Evolutionary conservation across 1,139 yeast species (phyloP).

Genomic region (Yamadazyma jaroonii): DNA sequence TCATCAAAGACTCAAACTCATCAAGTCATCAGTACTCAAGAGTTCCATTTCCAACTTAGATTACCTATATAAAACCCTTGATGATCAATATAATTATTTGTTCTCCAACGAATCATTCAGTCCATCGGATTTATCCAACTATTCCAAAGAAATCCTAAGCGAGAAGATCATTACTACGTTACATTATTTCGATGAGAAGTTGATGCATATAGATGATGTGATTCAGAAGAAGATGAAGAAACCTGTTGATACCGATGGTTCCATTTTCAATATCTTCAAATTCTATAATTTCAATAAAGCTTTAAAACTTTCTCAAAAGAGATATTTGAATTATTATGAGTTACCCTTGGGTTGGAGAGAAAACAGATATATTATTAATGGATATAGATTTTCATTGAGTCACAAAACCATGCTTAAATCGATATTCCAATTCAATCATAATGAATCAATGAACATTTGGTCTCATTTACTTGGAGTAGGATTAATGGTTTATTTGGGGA

Average conservation of each 20-base stretch:
- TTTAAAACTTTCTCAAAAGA: slow-evolving; percentile 48
- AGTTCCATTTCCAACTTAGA: slow-evolving; percentile 46
- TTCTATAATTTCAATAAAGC: slow-evolving; percentile 64
- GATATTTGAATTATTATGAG: slow-evolving; percentile 78
- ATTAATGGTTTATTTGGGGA: slow-evolving; percentile 53
- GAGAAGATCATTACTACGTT: slow-evolving; percentile 51
- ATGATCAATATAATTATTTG: slow-evolving; percentile 53
- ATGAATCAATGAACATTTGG: slow-evolving; percentile 94
- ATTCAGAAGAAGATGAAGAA: slow-evolving; percentile 36
- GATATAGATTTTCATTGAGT: slow-evolving; percentile 77
- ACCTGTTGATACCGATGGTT: slow-evolving; percentile 26
- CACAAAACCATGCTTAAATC: slow-evolving; percentile 59
- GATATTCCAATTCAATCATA: slow-evolving; percentile 62
- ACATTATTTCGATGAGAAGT: slow-evolving; percentile 55
- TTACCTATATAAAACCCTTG: slow-evolving; percentile 47
- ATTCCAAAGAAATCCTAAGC: slow-evolving; percentile 33
- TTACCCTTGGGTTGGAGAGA: slow-evolving; percentile 93
- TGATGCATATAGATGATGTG: slow-evolving; percentile 48
- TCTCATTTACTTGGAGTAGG: slow-evolving; percentile 75
- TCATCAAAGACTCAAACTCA: slow-evolving; percentile 41
- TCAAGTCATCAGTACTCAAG: slow-evolving; percentile 42
- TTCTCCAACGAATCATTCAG: slow-evolving; percentile 21
- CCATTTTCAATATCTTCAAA: slow-evolving; percentile 39
- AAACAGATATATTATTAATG: slow-evolving; percentile 77
- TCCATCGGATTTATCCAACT: slow-evolving; percentile 13